Percentiles rank a stretch among this genome's conserved stretches.
These are phyloP conservation scores for Angophora floribunda DNA, from an alignment of 345 rosid species.

Conservation along the genomic window DNA sequence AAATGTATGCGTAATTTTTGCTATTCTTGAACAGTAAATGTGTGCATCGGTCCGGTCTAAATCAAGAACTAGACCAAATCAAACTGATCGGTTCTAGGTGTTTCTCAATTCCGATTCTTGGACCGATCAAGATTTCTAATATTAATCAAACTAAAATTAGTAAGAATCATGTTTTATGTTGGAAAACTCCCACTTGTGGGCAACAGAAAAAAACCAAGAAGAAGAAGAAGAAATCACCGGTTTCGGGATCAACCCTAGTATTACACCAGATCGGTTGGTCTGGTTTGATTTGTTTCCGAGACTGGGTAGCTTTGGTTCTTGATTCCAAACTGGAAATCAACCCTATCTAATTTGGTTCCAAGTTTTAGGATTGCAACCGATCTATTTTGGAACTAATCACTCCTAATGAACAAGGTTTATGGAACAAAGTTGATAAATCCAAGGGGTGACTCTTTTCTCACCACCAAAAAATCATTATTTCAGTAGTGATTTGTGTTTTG, in stretches of 20 bases:
- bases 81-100: not conserved
- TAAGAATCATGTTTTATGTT: no score
- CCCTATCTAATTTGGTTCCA: accelerated
- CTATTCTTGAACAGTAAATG: not conserved
- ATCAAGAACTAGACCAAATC: not conserved
- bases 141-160: not conserved
- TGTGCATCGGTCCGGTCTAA: not conserved
- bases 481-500: not conserved
- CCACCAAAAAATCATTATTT: no score
- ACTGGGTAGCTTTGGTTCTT: accelerated
- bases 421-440: no score
- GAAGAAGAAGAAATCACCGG: not conserved
- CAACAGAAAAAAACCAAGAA: no score
- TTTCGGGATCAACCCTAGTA: accelerated
- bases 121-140: not conserved
- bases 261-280: accelerated
- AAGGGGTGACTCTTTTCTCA: not conserved
- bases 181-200: not conserved
- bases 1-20: no score
- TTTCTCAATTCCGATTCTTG: not conserved
- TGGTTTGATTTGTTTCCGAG: accelerated
- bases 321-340: not conserved
- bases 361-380: not conserved
- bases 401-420: accelerated
- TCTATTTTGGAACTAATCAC: accelerated